Base-by-base conservation (phyloP, 768 basidiomycete genomes). In the Trametes gibbosa region DNA sequence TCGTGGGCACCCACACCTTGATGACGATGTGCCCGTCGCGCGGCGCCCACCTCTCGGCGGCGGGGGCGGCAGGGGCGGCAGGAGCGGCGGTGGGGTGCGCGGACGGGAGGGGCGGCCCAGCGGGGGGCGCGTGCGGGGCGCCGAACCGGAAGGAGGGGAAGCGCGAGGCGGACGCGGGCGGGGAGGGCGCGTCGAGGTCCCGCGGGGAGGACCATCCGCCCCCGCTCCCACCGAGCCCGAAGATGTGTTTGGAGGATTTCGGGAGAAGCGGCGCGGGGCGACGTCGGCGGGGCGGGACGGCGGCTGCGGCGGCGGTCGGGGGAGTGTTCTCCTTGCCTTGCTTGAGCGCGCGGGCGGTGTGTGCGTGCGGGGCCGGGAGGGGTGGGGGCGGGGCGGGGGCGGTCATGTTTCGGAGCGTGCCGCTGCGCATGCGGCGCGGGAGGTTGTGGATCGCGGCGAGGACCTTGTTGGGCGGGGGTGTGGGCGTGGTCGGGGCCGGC, bases 1-100 rank as follows among this genome's bases (percentile, higher is more conserved):
- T 76, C 37, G 69, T 66, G 35, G 75, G 75, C 9, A 76, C 74
- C 43, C 73, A 71, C 13, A 77, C 73, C 63, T 77, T 77, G 67
- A 77, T 64, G 54, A 75, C 39, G 50, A 77, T 77, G 62, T 63
- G 66, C 4, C 72, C 75, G 25, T 71, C 62, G 29, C 65, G 64
- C 29, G 76, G 68, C 21, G 68, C 67, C 76, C 76, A 77, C 49
- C 53, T 45, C 25, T 25, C 50, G 25, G 24, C 27, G 8, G 23
- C 52, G 37, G 46, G 12, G 25, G 25, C 7, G 21, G 39, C 7
- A 56, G 14, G 4, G 42, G 25, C 4, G 53, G 50, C 16, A n/a
- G n/a, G n/a, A n/a, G n/a, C n/a, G n/a, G n/a, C n/a, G n/a, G n/a
- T n/a, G n/a, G n/a, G n/a, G n/a, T n/a, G n/a, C n/a, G n/a, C n/a